Percentiles rank a stretch among this genome's conserved stretches.
Conservation (phyloP, 2,329 filamentous ascomycete species). For the Pseudogymnoascus sp. region DNA sequence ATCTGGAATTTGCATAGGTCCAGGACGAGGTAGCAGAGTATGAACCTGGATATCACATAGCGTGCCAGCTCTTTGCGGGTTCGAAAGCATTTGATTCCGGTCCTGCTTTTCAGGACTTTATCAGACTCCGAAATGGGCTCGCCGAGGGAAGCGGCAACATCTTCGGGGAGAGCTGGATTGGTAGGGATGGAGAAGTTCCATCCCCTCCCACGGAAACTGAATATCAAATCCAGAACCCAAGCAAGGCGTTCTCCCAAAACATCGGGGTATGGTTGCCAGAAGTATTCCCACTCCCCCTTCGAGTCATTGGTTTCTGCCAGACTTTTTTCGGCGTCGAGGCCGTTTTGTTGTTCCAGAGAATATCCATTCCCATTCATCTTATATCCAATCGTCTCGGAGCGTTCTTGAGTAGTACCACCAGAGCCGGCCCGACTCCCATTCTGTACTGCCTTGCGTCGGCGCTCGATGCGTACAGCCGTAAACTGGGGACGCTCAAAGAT, state of each 20-base stretch:
- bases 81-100: conserved; percentile 41
- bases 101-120: conserved; percentile 30
- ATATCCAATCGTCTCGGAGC: conserved; percentile 16
- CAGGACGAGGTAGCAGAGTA: conserved; percentile 57
- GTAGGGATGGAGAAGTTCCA: conserved; percentile 52
- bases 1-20: conserved; percentile 65
- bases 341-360: background rate
- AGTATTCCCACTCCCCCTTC: conserved; percentile 40
- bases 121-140: conserved; percentile 31
- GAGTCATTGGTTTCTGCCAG: background rate
- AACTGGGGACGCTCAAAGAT: conserved; percentile 51
- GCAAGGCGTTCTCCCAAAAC: conserved; percentile 43
- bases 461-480: conserved; percentile 42
- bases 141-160: conserved; percentile 33
- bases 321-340: background rate
- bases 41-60: conserved; percentile 39
- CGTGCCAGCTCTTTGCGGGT: conserved; percentile 41
- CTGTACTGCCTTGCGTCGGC: conserved; percentile 23
- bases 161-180: conserved; percentile 42
- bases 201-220: conserved; percentile 49
- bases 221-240: conserved; percentile 51
- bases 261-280: conserved; percentile 55
- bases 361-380: background rate
- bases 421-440: background rate
- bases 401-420: conserved; percentile 11